Conservation (phyloP, 495 filamentous ascomycete species). For the Pseudotulostoma volvatum region DNA sequence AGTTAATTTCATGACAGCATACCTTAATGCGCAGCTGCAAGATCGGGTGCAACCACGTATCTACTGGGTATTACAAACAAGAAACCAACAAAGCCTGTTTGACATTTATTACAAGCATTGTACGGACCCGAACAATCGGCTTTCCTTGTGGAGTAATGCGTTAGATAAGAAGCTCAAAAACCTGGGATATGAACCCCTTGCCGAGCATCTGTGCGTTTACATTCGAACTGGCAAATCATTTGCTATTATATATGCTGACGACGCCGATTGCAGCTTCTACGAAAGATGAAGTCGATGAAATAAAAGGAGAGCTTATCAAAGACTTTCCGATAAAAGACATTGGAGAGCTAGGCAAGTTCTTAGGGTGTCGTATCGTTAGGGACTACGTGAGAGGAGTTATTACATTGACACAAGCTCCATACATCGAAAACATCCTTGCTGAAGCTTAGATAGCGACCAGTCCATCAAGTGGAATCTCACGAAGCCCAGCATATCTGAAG, state of each 20-base stretch:
- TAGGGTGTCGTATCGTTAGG: neutral
- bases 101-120: conserved; percentile 1
- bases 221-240: neutral
- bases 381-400: neutral
- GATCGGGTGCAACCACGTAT: neutral
- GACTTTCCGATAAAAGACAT: neutral
- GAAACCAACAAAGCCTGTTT: neutral
- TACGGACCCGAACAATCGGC: neutral
- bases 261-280: neutral
- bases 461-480: neutral
- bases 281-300: neutral
- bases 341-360: neutral
- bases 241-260: conserved; percentile 1
- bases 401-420: neutral
- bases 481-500: no score
- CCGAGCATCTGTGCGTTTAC: conserved; percentile 1
- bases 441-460: neutral
- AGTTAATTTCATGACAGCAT: neutral
- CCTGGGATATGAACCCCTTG: neutral
- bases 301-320: neutral
- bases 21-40: neutral
- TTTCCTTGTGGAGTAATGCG: neutral
- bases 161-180: neutral
- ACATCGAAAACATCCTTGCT: neutral
- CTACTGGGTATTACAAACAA: neutral